Percentiles rank a stretch among this genome's conserved stretches.
Evolutionary conservation across 2,329 filamentous ascomycete species (phyloP).

Genomic region (Penicillium sp.): DNA sequence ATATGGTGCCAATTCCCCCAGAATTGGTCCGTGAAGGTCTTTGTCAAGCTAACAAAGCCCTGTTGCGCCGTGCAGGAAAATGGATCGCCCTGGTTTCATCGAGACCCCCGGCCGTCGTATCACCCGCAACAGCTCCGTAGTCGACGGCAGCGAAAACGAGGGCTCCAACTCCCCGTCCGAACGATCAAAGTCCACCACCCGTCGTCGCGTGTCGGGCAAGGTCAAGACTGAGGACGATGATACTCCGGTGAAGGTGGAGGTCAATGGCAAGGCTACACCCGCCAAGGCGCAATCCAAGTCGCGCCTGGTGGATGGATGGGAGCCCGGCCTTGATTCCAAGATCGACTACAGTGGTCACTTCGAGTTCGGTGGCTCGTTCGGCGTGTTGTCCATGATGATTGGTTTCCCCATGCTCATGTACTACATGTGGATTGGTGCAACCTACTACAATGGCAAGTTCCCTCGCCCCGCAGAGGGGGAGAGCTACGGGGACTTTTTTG

Average conservation of each 20-base stretch:
- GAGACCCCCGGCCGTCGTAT: slow-evolving; percentile 52
- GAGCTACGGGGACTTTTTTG: slow-evolving; percentile 68
- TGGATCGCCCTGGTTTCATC: slow-evolving; percentile 53
- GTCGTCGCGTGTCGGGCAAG: slow-evolving; percentile 32
- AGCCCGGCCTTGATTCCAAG: slow-evolving; percentile 44
- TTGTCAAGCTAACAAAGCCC: slow-evolving; percentile 10
- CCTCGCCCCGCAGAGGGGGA: slow-evolving; percentile 68
- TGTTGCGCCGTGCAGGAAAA: slow-evolving; percentile 45
- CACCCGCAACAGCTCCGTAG: slow-evolving; percentile 45
- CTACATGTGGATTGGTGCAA: slow-evolving; percentile 98
- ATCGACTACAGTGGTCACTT: slow-evolving; percentile 54
- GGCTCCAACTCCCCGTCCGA: slow-evolving; percentile 26
- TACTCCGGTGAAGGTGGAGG: slow-evolving; percentile 18
- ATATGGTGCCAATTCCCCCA: slow-evolving; percentile 12
- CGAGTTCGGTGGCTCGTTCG: slow-evolving; percentile 88
- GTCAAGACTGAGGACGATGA: slow-evolving; percentile 32
- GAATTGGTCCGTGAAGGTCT: background rate
- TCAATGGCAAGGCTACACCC: slow-evolving; percentile 27
- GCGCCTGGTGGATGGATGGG: slow-evolving; percentile 44
- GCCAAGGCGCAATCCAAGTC: slow-evolving; percentile 23
- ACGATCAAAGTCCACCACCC: slow-evolving; percentile 29
- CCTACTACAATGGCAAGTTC: slow-evolving; percentile 84
- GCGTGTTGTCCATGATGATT: slow-evolving; percentile 82
- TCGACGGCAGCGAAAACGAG: slow-evolving; percentile 34
- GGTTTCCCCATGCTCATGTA: slow-evolving; percentile 95